Evolutionary conservation across 345 rosid genomes (phyloP).

Genomic region (Trapa bicornis): DNA sequence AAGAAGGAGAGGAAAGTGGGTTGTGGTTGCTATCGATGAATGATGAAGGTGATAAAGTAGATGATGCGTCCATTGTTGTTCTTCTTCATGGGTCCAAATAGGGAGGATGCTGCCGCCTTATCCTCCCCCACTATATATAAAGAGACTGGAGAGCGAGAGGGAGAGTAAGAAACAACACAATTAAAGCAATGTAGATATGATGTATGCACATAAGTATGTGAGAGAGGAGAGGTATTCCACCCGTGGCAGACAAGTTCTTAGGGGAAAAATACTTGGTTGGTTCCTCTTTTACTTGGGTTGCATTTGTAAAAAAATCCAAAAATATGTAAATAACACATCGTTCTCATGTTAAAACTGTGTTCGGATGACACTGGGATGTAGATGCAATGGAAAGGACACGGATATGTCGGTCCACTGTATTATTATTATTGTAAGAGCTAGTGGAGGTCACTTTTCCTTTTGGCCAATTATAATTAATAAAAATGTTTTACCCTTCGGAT

Average conservation of each 20-base stretch:
- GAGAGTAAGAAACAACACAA: neutral
- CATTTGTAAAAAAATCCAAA: too few relatives aligned
- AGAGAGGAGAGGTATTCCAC: conserved; percentile 12
- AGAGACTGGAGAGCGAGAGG: neutral
- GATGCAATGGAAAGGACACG: too few relatives aligned
- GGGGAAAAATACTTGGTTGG: conserved; percentile 9
- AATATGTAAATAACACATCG: too few relatives aligned
- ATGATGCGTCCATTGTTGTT: conserved; percentile 8
- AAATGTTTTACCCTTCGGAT: too few relatives aligned
- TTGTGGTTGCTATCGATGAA: conserved; percentile 19
- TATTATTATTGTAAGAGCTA: too few relatives aligned
- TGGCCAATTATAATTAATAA: too few relatives aligned
- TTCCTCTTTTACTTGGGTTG: neutral
- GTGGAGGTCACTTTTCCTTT: too few relatives aligned
- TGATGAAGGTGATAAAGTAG: conserved; percentile 17
- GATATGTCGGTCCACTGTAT: too few relatives aligned
- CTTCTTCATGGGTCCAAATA: neutral
- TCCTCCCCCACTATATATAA: neutral
- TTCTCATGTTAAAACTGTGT: too few relatives aligned
- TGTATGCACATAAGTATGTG: conserved; percentile 12
- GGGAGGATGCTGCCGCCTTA: neutral
- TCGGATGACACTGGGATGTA: too few relatives aligned
- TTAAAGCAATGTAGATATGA: neutral
- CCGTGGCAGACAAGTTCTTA: conserved; percentile 28
- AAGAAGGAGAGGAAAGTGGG: neutral